Base-by-base conservation (phyloP, 1,284 basidiomycete species). In the Ganoderma boninense region DNA sequence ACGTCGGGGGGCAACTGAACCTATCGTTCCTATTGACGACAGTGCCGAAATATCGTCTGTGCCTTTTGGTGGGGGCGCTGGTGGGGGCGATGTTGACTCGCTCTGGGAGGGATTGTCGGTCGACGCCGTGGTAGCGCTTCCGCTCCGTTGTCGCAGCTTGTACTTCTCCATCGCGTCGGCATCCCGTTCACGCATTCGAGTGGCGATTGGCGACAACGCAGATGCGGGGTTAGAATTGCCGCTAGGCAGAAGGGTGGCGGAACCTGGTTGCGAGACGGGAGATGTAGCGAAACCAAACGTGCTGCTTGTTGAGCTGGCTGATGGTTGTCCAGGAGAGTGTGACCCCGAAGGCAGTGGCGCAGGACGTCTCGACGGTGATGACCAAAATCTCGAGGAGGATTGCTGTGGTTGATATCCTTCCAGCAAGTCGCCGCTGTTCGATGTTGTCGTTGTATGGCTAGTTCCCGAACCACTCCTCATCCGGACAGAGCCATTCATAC, bases 81-180 rank as follows among this genome's bases (percentile, higher is more conserved):
- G 82, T 60, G 87, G 87, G 64, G 86, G 80, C 66, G 86, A 85
- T 43, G 80, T 80, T 57, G 84, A 84, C 29, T 87, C 87, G 75
- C 87, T 88, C 76, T 89, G 86, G 6, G 90, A 90, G 76, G 83
- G 88, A 70, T 86, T 88, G 75, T 93, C 92, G 29, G 91, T 92
- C 0, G 92, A 92, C 23, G 89, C 84, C 46, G 90, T 90, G 59
- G 88, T 87, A 68, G 86, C 88, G 77, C 93, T 94, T 65, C 92
- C 93, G 79, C 92, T 94, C 66, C 93, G 87, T 82, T 92, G 92
- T 66, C 93, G 88, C 71, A 87, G 84, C 79, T 93, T 85, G 78
- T 95, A 95, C 77, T 94, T 93, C 78, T 94, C 92, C 84, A 93
- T 94, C 35, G 93, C 94, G 79, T 92, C 92, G 35, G 93, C 93